phyloP scores from a whole-genome alignment of 2,329 filamentous ascomycete genomes.

The Arthroderma uncinatum region DNA sequence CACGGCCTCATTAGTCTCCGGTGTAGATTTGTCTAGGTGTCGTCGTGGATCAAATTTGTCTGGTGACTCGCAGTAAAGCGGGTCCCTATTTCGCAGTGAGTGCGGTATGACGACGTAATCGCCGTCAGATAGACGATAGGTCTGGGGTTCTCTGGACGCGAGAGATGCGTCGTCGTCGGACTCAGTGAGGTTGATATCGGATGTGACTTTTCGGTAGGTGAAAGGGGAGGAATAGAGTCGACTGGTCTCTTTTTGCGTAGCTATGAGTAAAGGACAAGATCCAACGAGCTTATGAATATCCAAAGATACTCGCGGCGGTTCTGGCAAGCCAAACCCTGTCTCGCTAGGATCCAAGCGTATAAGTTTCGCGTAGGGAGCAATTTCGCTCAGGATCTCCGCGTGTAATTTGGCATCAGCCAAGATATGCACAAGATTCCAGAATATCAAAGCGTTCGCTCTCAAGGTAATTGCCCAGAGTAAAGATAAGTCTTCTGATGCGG shows the following conservation, averaged over 20 bases:
- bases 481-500: conserved; percentile 36
- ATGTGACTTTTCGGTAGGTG: conserved; percentile 32
- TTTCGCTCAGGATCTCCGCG: conserved; percentile 36
- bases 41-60: conserved; percentile 35
- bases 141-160: conserved; percentile 22
- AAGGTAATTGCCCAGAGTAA: conserved; percentile 46
- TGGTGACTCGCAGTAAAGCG: conserved; percentile 32
- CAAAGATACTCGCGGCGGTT: conserved; percentile 34
- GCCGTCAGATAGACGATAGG: conserved; percentile 33
- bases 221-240: conserved; percentile 35
- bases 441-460: conserved; percentile 43
- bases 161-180: conserved; percentile 28
- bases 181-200: conserved; percentile 32
- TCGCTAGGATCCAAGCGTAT: conserved; percentile 27
- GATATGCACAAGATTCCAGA: conserved; percentile 42
- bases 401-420: conserved; percentile 33
- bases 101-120: conserved; percentile 37
- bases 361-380: conserved; percentile 33
- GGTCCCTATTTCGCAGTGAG: conserved; percentile 35
- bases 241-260: conserved; percentile 38
- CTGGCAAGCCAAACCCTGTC: conserved; percentile 34
- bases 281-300: conserved; percentile 31
- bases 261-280: conserved; percentile 38
- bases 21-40: conserved; percentile 38
- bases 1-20: conserved; percentile 28